phyloP scores from a whole-genome alignment of 768 basidiomycete species.

The Pleurotus sapidus region DNA sequence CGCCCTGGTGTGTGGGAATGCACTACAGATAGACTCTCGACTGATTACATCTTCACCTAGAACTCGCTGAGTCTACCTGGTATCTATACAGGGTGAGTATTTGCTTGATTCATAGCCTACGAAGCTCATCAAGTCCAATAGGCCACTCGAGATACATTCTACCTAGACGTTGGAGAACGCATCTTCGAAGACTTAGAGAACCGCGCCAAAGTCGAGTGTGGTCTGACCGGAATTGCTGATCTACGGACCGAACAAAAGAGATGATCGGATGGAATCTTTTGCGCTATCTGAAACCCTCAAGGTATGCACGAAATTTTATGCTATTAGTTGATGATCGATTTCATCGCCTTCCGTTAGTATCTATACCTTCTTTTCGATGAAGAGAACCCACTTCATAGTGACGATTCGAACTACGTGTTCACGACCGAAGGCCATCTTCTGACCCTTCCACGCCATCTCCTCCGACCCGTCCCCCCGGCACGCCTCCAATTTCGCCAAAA shows the following conservation, averaged over 20 bases:
- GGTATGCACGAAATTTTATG: constrained; percentile 33
- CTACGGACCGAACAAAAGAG: constrained; percentile 72
- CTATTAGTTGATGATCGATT: background rate
- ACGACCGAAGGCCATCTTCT: constrained; percentile 96
- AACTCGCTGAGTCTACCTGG: constrained; percentile 96
- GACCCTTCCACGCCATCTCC: constrained; percentile 51
- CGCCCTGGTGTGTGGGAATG: constrained; percentile 53
- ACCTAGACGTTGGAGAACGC: constrained; percentile 87
- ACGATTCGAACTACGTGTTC: constrained; percentile 87
- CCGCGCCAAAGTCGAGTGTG: constrained; percentile 82
- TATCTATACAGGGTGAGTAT: constrained; percentile 80
- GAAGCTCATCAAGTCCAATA: constrained; percentile 24
- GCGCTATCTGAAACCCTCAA: constrained; percentile 91
- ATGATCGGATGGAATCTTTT: constrained; percentile 98
- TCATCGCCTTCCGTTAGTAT: constrained; percentile 51
- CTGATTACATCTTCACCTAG: constrained; percentile 28
- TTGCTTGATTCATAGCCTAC: background rate
- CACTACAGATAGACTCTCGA: background rate
- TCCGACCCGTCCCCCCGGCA: constrained; percentile 55
- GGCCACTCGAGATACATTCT: constrained; percentile 92
- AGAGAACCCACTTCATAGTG: constrained; percentile 65
- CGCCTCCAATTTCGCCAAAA: constrained; percentile 60
- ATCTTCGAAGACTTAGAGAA: constrained; percentile 71
- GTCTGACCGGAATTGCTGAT: constrained; percentile 79
- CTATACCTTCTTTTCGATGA: constrained; percentile 92